Evolutionary conservation across 1,284 basidiomycete genomes (phyloP).

Genomic region (Austropuccinia psidii): DNA sequence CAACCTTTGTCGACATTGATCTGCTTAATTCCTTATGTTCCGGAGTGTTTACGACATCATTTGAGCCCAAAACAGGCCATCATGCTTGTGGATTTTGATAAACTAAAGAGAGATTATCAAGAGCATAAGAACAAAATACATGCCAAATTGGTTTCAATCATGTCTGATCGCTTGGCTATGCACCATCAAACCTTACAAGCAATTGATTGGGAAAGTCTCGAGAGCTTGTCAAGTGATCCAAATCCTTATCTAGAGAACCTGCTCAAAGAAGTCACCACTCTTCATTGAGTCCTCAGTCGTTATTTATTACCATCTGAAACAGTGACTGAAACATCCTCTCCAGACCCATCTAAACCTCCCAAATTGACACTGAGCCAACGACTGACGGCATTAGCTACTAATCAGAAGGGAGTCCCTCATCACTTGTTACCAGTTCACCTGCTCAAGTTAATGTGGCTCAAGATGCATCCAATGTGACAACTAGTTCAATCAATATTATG

Average conservation of each 20-base stretch:
- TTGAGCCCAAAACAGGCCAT: conserved; percentile 85
- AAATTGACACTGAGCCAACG: no score
- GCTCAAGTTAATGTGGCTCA: no score
- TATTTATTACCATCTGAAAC: conserved; percentile 66
- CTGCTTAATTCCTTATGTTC: conserved; percentile 88
- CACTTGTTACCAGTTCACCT: no score
- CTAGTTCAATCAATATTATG: no score
- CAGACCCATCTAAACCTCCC: no score
- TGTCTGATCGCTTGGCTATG: conserved; percentile 83
- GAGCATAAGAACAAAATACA: conserved; percentile 99
- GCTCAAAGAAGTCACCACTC: conserved; percentile 86
- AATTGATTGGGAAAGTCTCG: conserved; percentile 60
- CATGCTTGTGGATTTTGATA: conserved; percentile 95
- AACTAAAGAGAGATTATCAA: conserved; percentile 93
- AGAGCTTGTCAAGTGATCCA: conserved; percentile 50
- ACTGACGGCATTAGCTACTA: no score
- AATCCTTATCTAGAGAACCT: conserved; percentile 84
- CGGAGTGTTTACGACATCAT: conserved; percentile 86
- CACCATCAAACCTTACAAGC: conserved; percentile 56
- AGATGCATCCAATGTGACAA: no score
- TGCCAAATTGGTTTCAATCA: conserved; percentile 91
- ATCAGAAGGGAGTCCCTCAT: no score
- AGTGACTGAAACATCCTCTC: no score
- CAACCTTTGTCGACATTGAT: conserved; percentile 90
- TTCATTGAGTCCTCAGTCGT: conserved; percentile 90